Evolutionary conservation across 2,329 filamentous ascomycete species (phyloP), one percentile per base, ranked within the genome.

Genomic region (Thielaviopsis punctulata): DNA sequence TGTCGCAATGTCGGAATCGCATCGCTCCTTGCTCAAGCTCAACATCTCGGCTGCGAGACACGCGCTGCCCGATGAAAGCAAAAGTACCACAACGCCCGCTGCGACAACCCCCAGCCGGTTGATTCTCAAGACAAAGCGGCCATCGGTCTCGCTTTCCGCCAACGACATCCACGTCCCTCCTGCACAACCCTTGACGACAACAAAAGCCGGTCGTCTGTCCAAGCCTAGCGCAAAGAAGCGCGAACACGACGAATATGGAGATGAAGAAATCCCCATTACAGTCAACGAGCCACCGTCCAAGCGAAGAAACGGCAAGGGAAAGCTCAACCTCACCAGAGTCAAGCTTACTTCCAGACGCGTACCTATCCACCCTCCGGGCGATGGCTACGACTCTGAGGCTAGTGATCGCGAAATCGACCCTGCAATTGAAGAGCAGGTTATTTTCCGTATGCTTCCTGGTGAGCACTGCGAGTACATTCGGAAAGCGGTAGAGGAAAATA

Each of bases 381-480:
- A 94, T 52, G 92, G 90, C 7, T 98, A 96, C 66, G 92, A 98
- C 64, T 95, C 89, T 2, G 92, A 96, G 65, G 87, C 89, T 12
- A 92, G 88, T 52, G 92, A 96, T 62, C 79, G 82, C 13, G 92
- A 98, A 65, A 67, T 71, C 9, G 92, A 98, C 61, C 92, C 92
- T 0, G 76, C 84, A 1, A 86, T 94, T 56, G 90, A 96, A 65
- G 84, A 90, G 61, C 83, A 93, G 57, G 86, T 96, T 58, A 74
- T 98, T 8, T 66, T 98, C 56, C 85, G 92, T 55, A 95, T 95
- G 84, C 65, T 80, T 52, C 86, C 88, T 0, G 89, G 88, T 0
- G 79, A 84, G 25, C 85, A 95, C 65, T 86, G 84, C 62, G 86
- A 95, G 22, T 88, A 90, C 60, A 69, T 98, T 23, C 77, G 81